Percentiles rank a stretch among this genome's conserved stretches.
These are phyloP conservation scores for Penicillium sp. DNA, from an alignment of 2,329 filamentous ascomycete genomes.

Conservation along the genomic window DNA sequence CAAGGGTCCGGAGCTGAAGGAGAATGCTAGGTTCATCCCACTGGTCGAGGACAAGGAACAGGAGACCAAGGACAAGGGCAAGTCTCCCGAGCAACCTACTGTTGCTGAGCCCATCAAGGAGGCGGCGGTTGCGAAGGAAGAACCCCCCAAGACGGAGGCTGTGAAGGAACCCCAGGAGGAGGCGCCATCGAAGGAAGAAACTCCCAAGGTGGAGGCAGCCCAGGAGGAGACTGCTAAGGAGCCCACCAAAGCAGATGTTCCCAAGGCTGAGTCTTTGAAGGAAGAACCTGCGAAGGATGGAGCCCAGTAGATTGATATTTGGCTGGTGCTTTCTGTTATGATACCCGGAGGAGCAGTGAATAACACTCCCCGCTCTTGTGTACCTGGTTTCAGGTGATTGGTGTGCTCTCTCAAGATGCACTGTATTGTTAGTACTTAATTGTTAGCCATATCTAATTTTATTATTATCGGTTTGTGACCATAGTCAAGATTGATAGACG, in stretches of 20 bases:
- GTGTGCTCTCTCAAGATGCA: not conserved
- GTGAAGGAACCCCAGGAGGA: constrained; percentile 15
- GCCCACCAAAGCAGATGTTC: constrained; percentile 10
- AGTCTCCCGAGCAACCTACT: constrained; percentile 4
- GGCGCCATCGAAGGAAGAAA: constrained; percentile 2
- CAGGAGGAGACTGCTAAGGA: constrained; percentile 20
- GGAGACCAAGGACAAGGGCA: constrained; percentile 7
- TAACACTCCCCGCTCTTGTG: constrained; percentile 18
- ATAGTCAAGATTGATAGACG: not conserved
- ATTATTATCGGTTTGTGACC: not conserved
- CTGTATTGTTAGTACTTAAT: constrained; percentile 1
- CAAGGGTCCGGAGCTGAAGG: constrained; percentile 56
- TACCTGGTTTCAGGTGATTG: constrained; percentile 10
- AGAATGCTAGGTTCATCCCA: constrained; percentile 33
- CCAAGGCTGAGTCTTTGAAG: constrained; percentile 14
- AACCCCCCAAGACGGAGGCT: not conserved
- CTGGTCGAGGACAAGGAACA: constrained; percentile 29
- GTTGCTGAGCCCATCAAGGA: constrained; percentile 12
- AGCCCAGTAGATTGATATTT: constrained; percentile 16
- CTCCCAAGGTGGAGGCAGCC: not conserved
- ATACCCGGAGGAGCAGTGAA: constrained; percentile 25
- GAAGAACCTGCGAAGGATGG: constrained; percentile 16
- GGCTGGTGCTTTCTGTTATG: constrained; percentile 18
- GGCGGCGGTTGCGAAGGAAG: constrained; percentile 7
- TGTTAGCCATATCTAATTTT: not conserved